These are phyloP conservation scores for Maudiozyma barnettii DNA, from an alignment of 805 yeast genomes.

Conservation along the genomic window DNA sequence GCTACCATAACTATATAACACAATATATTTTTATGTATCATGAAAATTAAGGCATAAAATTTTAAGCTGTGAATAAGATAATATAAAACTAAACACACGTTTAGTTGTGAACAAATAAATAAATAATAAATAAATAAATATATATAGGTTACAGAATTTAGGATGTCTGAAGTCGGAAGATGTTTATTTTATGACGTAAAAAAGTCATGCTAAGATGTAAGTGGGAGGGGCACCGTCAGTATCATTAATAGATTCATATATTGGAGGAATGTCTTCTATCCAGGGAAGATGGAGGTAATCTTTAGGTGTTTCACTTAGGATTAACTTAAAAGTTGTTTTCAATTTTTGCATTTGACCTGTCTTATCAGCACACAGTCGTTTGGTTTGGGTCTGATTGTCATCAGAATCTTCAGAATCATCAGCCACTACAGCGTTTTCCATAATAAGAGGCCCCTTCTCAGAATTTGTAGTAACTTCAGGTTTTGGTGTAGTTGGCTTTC, in stretches of 20 bases:
- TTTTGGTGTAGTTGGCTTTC: background rate
- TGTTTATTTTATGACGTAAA: background rate
- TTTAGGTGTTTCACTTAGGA: background rate
- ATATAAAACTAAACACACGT: background rate
- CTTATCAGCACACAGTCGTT: background rate
- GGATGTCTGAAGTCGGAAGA: no score
- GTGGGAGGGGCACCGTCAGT: conserved; percentile 1
- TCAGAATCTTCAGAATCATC: background rate
- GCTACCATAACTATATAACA: background rate
- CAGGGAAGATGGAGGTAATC: background rate
- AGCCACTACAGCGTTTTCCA: background rate
- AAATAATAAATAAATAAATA: background rate
- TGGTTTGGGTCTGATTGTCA: background rate
- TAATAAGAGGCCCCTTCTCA: no score
- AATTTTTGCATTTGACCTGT: conserved; percentile 2
- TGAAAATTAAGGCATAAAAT: background rate
- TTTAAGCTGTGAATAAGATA: background rate
- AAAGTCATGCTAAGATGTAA: background rate
- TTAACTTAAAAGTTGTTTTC: background rate
- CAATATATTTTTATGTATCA: background rate
- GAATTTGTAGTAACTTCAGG: background rate
- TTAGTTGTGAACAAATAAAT: background rate
- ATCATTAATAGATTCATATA: background rate
- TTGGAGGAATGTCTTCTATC: conserved; percentile 3
- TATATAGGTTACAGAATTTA: background rate